A percentile compares a stretch with the other conserved stretches of the same genome.
These are phyloP conservation scores for Mollisiaceae sp. DNA, from an alignment of 2,329 filamentous ascomycete genomes.

Conservation along the genomic window DNA sequence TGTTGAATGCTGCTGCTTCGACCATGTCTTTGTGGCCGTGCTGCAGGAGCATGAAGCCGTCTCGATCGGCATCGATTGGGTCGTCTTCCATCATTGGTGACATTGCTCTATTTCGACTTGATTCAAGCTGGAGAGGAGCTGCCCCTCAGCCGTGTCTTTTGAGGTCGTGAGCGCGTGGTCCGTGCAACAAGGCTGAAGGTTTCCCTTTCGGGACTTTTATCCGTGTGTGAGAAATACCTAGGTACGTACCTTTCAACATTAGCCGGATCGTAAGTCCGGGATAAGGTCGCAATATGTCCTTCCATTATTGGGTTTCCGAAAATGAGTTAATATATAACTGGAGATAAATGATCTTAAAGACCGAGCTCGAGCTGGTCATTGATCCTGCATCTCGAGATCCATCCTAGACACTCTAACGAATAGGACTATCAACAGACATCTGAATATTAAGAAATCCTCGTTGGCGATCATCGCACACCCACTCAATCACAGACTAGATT, in stretches of 20 bases:
- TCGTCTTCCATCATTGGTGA: slow-evolving; percentile 32
- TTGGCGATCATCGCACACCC: neutral
- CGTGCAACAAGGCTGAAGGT: slow-evolving; percentile 14
- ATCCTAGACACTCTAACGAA: too few relatives aligned
- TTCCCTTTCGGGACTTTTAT: neutral
- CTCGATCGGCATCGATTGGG: slow-evolving; percentile 23
- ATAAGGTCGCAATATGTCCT: too few relatives aligned
- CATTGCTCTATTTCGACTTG: neutral
- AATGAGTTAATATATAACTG: too few relatives aligned
- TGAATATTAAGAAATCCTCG: too few relatives aligned
- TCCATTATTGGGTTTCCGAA: too few relatives aligned
- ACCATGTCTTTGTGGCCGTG: slow-evolving; percentile 70
- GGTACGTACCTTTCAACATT: neutral
- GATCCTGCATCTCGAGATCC: too few relatives aligned
- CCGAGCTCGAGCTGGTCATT: too few relatives aligned
- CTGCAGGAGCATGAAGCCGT: slow-evolving; percentile 58
- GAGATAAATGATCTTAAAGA: too few relatives aligned
- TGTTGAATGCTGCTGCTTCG: slow-evolving; percentile 77
- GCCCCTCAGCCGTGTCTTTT: slow-evolving; percentile 1
- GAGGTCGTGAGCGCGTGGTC: neutral
- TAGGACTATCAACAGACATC: too few relatives aligned
- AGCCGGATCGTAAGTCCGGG: too few relatives aligned
- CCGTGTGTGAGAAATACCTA: neutral
- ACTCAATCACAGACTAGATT: too few relatives aligned
- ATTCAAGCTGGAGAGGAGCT: slow-evolving; percentile 6